These are phyloP conservation scores for Macrophomina pseudophaseolina DNA, from an alignment of 2,329 filamentous ascomycete species.

Conservation along the genomic window DNA sequence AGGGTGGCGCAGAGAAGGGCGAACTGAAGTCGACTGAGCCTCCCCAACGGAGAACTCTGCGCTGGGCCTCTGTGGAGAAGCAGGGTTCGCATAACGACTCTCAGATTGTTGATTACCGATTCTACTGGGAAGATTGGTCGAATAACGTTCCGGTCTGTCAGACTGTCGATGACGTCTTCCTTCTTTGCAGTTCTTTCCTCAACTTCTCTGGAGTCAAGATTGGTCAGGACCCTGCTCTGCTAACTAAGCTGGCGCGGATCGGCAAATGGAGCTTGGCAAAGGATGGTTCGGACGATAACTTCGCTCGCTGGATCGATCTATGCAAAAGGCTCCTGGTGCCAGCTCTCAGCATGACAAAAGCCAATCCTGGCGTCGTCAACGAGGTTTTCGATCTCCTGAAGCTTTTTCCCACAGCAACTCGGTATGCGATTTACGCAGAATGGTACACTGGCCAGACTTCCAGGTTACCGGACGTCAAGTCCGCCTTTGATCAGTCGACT, in stretches of 20 bases:
- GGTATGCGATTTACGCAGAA: slow-evolving; percentile 90
- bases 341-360: slow-evolving; percentile 81
- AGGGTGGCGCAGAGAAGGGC: slow-evolving; percentile 67
- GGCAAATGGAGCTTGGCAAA: slow-evolving; percentile 74
- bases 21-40: slow-evolving; percentile 14
- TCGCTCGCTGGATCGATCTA: slow-evolving; percentile 80
- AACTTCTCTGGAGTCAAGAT: slow-evolving; percentile 89
- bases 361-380: slow-evolving; percentile 83
- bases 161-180: slow-evolving; percentile 86
- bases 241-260: slow-evolving; percentile 85
- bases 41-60: slow-evolving; percentile 59
- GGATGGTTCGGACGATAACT: slow-evolving; percentile 73
- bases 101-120: slow-evolving; percentile 77
- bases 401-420: slow-evolving; percentile 73
- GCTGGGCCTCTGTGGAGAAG: slow-evolving; percentile 85
- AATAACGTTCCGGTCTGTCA: slow-evolving; percentile 94
- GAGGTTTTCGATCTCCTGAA: slow-evolving; percentile 85
- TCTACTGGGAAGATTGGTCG: slow-evolving; percentile 97
- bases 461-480: slow-evolving; percentile 75
- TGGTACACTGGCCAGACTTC: slow-evolving; percentile 86
- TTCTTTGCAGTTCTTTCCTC: slow-evolving; percentile 80
- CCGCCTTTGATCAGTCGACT: slow-evolving; percentile 76
- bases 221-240: slow-evolving; percentile 77
- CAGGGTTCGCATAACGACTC: slow-evolving; percentile 50
- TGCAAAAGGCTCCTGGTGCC: slow-evolving; percentile 85